Percentiles rank a stretch among this genome's conserved stretches.
Evolutionary conservation across 2,329 filamentous ascomycete species (phyloP).

Genomic region (Sordariomycetes sp.): DNA sequence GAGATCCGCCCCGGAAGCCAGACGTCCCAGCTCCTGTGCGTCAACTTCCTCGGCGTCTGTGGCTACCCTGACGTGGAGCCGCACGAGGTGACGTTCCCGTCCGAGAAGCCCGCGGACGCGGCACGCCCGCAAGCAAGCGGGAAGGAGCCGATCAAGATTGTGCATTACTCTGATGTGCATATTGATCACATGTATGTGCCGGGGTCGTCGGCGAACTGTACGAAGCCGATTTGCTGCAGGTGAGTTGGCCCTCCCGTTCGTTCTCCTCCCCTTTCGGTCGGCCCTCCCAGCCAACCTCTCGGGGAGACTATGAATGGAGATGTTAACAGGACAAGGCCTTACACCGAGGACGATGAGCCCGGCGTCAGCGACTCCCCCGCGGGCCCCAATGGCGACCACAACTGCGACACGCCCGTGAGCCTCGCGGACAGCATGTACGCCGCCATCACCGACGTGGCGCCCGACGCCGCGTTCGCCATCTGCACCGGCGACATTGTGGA

Average conservation of each 20-base stretch:
- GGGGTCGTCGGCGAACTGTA: conserved; percentile 39
- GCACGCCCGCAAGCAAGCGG: conserved; percentile 25
- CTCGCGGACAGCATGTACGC: conserved; percentile 42
- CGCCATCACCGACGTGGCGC: conserved; percentile 29
- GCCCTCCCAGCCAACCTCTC: too few relatives aligned
- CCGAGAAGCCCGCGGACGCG: conserved; percentile 22
- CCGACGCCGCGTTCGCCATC: conserved; percentile 36
- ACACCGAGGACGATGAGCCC: conserved; percentile 29
- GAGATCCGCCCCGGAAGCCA: conserved; percentile 31
- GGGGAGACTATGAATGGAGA: neutral
- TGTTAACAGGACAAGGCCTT: conserved; percentile 18
- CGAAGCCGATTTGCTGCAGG: conserved; percentile 46
- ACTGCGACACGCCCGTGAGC: conserved; percentile 35
- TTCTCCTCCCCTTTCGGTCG: neutral
- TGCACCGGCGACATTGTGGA: conserved; percentile 48
- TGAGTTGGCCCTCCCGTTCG: conserved; percentile 9
- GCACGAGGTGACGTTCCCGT: conserved; percentile 28
- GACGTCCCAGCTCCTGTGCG: conserved; percentile 36
- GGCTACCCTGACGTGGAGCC: conserved; percentile 28
- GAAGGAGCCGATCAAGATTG: conserved; percentile 33
- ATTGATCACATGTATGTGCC: conserved; percentile 39
- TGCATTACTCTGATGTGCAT: conserved; percentile 48
- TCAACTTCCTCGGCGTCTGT: conserved; percentile 39
- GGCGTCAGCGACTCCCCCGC: conserved; percentile 34
- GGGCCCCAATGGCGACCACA: conserved; percentile 35